Evolutionary conservation across 805 yeast genomes (phyloP).

Genomic region (Candida ficus): DNA sequence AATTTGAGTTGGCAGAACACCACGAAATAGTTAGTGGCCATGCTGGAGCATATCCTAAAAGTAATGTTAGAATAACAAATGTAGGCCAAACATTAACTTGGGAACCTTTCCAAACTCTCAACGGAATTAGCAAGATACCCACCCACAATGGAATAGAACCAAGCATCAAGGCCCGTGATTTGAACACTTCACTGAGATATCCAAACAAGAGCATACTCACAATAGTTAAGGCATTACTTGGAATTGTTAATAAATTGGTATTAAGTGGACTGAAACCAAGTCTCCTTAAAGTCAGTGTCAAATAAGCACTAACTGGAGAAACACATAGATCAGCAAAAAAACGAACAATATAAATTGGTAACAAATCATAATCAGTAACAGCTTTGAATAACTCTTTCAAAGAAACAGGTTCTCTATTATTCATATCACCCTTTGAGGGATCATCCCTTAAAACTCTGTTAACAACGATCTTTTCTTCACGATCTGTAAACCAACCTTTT

Average conservation of each 20-base stretch:
- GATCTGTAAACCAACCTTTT: slow-evolving; percentile 49
- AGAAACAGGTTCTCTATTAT: slow-evolving; percentile 48
- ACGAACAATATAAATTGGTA: slow-evolving; percentile 53
- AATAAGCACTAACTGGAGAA: slow-evolving; percentile 29
- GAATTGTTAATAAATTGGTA: slow-evolving; percentile 48
- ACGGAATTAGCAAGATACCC: too few species aligned
- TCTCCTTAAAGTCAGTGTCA: slow-evolving; percentile 41
- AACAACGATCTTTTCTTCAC: slow-evolving; percentile 54
- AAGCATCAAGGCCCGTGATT: slow-evolving; percentile 25
- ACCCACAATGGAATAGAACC: slow-evolving; percentile 30
- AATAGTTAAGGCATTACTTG: slow-evolving; percentile 36
- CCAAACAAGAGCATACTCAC: slow-evolving; percentile 34
- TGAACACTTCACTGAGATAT: slow-evolving; percentile 25
- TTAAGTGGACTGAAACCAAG: slow-evolving; percentile 49
- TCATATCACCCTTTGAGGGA: slow-evolving; percentile 64
- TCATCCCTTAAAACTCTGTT: slow-evolving; percentile 59
- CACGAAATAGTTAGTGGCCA: slow-evolving; percentile 22
- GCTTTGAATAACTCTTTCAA: slow-evolving; percentile 34
- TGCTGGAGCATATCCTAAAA: neutral
- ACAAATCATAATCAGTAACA: slow-evolving; percentile 44
- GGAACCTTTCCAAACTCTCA: too few species aligned
- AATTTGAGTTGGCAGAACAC: slow-evolving; percentile 57
- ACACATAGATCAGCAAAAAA: slow-evolving; percentile 34
- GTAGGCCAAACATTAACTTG: too few species aligned
- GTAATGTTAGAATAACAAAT: slow-evolving; percentile 5